These are phyloP conservation scores for Pharus latifolius DNA, from an alignment of 176 grass and related monocot species.

Conservation along the genomic window DNA sequence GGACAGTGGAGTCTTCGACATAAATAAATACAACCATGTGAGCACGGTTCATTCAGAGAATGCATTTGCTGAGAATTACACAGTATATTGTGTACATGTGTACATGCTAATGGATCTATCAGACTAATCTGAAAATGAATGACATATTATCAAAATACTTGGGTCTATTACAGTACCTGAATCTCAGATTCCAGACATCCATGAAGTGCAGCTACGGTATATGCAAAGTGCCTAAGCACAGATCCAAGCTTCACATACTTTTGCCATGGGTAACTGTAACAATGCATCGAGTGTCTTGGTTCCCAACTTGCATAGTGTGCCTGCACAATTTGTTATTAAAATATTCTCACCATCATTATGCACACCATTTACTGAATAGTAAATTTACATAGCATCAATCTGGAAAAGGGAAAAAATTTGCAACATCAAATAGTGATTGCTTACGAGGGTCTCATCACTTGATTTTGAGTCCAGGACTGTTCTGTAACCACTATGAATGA, in stretches of 20 bases:
- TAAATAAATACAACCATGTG: background rate
- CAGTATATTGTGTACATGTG: background rate
- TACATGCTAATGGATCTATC: background rate
- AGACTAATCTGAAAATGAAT: background rate
- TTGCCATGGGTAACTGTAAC: constrained; percentile 88
- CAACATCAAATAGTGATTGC: background rate
- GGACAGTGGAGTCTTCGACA: constrained; percentile 51
- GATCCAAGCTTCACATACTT: constrained; percentile 92
- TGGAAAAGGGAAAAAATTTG: background rate
- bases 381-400: background rate
- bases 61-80: background rate
- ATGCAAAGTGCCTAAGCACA: constrained; percentile 75
- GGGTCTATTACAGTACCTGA: constrained; percentile 32
- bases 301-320: constrained; percentile 96
- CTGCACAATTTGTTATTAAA: constrained; percentile 36
- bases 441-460: constrained; percentile 80
- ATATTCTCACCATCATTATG: background rate
- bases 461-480: constrained; percentile 84
- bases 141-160: background rate
- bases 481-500: constrained; percentile 56
- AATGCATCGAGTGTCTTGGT: constrained; percentile 77
- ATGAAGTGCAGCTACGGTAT: constrained; percentile 75
- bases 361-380: background rate
- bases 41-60: constrained; percentile 1
- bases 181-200: constrained; percentile 95